Evolutionary conservation across 176 grass and related monocot genomes (phyloP), one percentile per base, ranked within the genome.

Genomic region (Zoysia japonica): DNA sequence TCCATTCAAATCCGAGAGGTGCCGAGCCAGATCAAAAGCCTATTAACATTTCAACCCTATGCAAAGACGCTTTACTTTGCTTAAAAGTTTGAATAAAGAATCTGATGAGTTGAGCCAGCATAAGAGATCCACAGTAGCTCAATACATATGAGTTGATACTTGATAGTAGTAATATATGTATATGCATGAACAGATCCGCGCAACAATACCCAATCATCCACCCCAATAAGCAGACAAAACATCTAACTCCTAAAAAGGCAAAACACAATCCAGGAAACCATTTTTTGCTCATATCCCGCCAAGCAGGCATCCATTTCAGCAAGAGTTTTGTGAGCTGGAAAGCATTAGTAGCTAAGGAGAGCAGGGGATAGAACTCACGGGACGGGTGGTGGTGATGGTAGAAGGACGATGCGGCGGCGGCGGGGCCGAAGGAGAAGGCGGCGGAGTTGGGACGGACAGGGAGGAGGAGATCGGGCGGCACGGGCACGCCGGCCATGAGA

Each of bases 381-480:
- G 96, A 89, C 14, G 96, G 87, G 69, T 95, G 92, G 61, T 90
- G 95, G 73, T 87, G 96, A 69, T 89, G 94, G 77, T 91, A 91
- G 83, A 89, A 93, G 63, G 77, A 80, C 67, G 86, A 78, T 16
- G 77, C 52, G 51, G 61, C 14, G 75, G 91, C 90, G 82, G 86
- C 88, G 86, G 52, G 82, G 70, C 83, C 68, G 77, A 84, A 91
- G 83, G 86, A 87, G 85, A 86, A 91, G 81, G 73, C 65, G 80
- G 85, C 75, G 78, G 87, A 83, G 88, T 85, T 70, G 67, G 80
- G 87, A 45, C 92, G 90, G 75, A 93, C 84, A 61, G 92, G 92
- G 75, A 93, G 76, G 75, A 99, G 90, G 75, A 99, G 96, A 90
- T 99, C 96, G 42, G 88, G 86, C 15, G 96, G 96, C 78, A 99